Base-by-base conservation (phyloP, 2,329 filamentous ascomycete genomes). In the Hymenoscyphus occultus region DNA sequence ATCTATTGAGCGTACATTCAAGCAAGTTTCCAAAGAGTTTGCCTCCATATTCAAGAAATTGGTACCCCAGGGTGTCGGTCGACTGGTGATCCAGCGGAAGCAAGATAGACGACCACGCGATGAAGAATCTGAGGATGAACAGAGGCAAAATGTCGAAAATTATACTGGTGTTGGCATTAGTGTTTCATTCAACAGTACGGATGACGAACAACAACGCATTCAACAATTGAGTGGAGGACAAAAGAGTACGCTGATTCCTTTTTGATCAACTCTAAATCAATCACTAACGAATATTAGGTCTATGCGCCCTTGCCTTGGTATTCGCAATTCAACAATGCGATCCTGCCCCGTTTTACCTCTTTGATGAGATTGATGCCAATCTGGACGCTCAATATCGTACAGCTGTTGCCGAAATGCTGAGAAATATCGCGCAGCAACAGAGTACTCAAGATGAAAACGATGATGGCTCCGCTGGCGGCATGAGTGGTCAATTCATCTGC, bases 271-370 rank as follows among this genome's bases (percentile, higher is more conserved):
- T 48, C 40, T 4, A 4, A 45, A 14, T 54, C 45, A 39, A 59
- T 61, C 66, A 35, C 69, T 74, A 68, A 73, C 68, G 61, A 35
- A 13, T 39, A 57, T 60, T 68, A 93, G 91, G 92, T 86, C 83
- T 98, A 68, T 98, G 94, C 78, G 95, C 95, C 10, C 86, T 99
- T n/a, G 96, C 95, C 56, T 86, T 99, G 61, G 96, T 99, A 71
- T 99, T 99, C 76, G 95, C 95, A n/a, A 96, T 99, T 71, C 95
- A 99, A 78, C 92, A 93, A 71, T 97, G 94, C 66, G 95, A 99
- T 76, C 95, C 94, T 10, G 96, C 94, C 56, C 95, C 95, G 1
- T 98, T 99, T 83, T 97, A 99, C 77, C 93, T 99, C 74, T 99
- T 99, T 73, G 95, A 99, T 77, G 95, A 99, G 79, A 97, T 99